Evolutionary conservation across 2,329 filamentous ascomycete species (phyloP), one percentile per base, ranked within the genome.

Genomic region (Trichophyton mentagrophytes): DNA sequence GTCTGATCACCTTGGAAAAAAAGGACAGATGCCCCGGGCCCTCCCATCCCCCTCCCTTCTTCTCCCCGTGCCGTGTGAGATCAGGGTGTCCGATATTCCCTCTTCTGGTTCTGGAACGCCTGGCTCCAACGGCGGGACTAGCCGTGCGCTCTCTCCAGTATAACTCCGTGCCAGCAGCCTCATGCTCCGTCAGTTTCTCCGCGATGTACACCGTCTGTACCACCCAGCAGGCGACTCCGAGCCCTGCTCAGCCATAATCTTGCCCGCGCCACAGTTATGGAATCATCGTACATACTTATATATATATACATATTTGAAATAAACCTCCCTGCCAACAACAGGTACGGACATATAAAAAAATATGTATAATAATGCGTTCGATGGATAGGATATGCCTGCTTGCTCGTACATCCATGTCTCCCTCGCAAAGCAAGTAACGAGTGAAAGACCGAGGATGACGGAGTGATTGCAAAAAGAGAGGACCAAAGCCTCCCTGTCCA

Each of bases 391-490:
- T 38, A 38, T 38, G 33, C 33, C 33, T 38, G 33, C 33, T 38
- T 13, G 9, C 13, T 38, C 8, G 33, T 38, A 38, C 11, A 38
- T 4, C 33, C 33, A 38, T 38, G 33, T 9, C 33, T 3, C 11
- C 33, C 33, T 36, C 8, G 33, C 6, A 30, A 53, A 53, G 49
- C 22, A 53, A 53, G 49, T 53, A 53, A 2, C 11, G 2, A 22
- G 22, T 47, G 33, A 5, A 33, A n/a, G 22, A 9, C 4, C n/a
- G 33, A 9, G 8, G 33, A 38, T 38, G 33, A 38, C 33, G 33
- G 33, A 9, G 49, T 53, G n/a, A n/a, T 53, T 53, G 49, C 49
- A 53, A 53, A 53, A 53, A 53, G 33, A 53, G 30, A 53, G 22
- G 22, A 27, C 27, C 49, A 33, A 22, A 53, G 27, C 22, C 13